Evolutionary conservation across 108 stramenopile genomes (phyloP).

Genomic region (Chaetoceros tenuissimus): DNA sequence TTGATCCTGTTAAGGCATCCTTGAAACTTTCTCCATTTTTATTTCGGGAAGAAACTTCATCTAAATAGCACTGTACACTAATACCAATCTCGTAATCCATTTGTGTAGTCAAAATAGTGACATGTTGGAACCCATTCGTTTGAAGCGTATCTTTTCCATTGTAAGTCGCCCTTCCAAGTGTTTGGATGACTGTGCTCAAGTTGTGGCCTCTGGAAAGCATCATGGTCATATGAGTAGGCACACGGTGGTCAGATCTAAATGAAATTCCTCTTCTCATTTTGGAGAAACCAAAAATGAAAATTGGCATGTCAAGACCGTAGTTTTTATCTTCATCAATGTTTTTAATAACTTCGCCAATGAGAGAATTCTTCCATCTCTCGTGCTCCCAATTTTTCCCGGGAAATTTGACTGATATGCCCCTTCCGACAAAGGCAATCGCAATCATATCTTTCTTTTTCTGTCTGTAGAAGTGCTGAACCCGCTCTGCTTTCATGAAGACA

Average conservation of each 20-base stretch:
- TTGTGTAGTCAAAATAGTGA: slow-evolving; percentile 10
- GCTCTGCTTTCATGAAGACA: slow-evolving; percentile 9
- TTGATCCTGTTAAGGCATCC: slow-evolving; percentile 13
- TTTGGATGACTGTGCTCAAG: slow-evolving; percentile 12
- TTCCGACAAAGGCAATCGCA: slow-evolving; percentile 7
- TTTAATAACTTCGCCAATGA: slow-evolving; percentile 8
- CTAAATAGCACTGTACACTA: slow-evolving; percentile 12
- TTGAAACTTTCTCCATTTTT: slow-evolving; percentile 14
- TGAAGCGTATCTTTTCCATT: slow-evolving; percentile 17
- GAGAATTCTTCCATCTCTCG: slow-evolving; percentile 6
- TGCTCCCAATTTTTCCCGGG: slow-evolving; percentile 3
- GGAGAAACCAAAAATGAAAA: slow-evolving; percentile 27
- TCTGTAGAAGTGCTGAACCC: slow-evolving; percentile 8
- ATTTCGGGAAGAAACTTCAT: slow-evolving; percentile 9
- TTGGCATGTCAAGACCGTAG: slow-evolving; percentile 15
- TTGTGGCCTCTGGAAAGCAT: slow-evolving; percentile 20
- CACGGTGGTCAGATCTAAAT: slow-evolving; percentile 15
- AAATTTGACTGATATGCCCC: slow-evolving; percentile 10
- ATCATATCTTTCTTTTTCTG: slow-evolving; percentile 7
- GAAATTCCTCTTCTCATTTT: slow-evolving; percentile 29
- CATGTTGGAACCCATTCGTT: slow-evolving; percentile 14
- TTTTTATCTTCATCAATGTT: slow-evolving; percentile 11
- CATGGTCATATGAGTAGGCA: slow-evolving; percentile 24
- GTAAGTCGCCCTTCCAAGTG: slow-evolving; percentile 28
- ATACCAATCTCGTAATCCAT: slow-evolving; percentile 6